Base-by-base conservation (phyloP, 352 stramenopile species). In the Globisporangium nodosum region DNA sequence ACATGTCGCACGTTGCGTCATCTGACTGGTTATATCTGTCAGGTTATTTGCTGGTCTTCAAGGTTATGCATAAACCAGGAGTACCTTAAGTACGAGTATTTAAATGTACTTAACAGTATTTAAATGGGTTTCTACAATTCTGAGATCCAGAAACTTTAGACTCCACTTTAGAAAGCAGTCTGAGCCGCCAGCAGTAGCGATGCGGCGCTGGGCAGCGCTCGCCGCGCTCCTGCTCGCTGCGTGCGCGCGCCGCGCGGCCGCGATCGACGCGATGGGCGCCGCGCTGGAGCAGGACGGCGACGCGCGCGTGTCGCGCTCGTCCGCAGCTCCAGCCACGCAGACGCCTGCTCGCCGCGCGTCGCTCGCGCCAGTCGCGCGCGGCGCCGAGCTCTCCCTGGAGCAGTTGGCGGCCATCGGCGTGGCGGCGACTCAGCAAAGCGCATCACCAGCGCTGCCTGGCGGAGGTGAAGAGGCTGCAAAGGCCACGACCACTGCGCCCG, bases 381-480 rank as follows among this genome's bases (percentile, higher is more conserved):
- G 58, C 8, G 24, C 45, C 4, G 58, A 64, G 37, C 58, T 64
- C 45, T 64, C 58, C 0, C 45, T 45, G 16, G 52, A n/a, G 27
- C 58, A 64, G 30, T 24, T 64, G 45, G 46, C 56, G 31, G 58
- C 58, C 21, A 64, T 64, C 11, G 58, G 58, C 3, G 45, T 60
- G 35, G 58, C 43, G 13, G 52, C 52, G 12, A 37, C 33, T 27
- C 43, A 45, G 12, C 11, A 7, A 5, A 31, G 20, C 47, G 13
- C 3, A 5, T 13, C 49, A 20, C 49, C 49, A 54, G 49, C 5
- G 5, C 37, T 43, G 37, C 37, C 4, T 4, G 13, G 37, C 37
- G 11, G 12, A 13, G 37, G 18, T 6, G 37, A 13, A 18, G 37
- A 43, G 3, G 37, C 37, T 43, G 37, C 27, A 30, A 37, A 39